A percentile compares a stretch with the other conserved stretches of the same genome.
Evolutionary conservation across 2,329 filamentous ascomycete genomes (phyloP).

Genomic region (Monosporascus ibericus): DNA sequence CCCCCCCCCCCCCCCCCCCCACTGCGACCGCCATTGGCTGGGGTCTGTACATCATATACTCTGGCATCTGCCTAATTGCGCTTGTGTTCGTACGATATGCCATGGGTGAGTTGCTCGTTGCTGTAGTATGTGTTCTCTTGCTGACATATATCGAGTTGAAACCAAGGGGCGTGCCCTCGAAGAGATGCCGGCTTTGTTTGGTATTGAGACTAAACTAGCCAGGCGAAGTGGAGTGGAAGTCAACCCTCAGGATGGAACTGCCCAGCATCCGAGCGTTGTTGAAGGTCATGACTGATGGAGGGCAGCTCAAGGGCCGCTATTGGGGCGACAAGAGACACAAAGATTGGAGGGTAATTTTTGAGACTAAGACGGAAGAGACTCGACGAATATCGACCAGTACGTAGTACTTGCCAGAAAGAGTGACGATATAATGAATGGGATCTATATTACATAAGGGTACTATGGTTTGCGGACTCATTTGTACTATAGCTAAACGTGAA

Average conservation of each 20-base stretch:
- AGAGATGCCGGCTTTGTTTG: constrained; percentile 14
- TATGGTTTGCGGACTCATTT: too few species aligned
- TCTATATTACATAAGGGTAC: too few species aligned
- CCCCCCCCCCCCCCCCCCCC: constrained; percentile 18
- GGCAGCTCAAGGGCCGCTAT: not conserved
- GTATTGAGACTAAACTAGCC: constrained; percentile 10
- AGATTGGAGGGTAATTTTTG: too few species aligned
- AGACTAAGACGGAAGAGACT: too few species aligned
- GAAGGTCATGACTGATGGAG: not conserved
- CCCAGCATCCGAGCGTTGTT: constrained; percentile 1
- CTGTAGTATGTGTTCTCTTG: not conserved
- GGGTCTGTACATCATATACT: constrained; percentile 21
- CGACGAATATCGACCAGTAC: too few species aligned
- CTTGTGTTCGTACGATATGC: constrained; percentile 22
- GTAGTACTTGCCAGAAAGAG: too few species aligned
- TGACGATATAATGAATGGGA: too few species aligned
- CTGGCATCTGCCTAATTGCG: constrained; percentile 18
- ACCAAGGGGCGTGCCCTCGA: constrained; percentile 14
- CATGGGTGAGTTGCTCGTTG: constrained; percentile 7
- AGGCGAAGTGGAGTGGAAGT: constrained; percentile 5
- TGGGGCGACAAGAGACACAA: too few species aligned
- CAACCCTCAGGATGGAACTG: not conserved
- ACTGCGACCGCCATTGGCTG: constrained; percentile 18
- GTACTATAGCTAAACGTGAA: too few species aligned
- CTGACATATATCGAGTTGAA: constrained; percentile 10